Evolutionary conservation across 495 filamentous ascomycete genomes (phyloP), one percentile per base, ranked within the genome.

Genomic region (Talaromyces liani): DNA sequence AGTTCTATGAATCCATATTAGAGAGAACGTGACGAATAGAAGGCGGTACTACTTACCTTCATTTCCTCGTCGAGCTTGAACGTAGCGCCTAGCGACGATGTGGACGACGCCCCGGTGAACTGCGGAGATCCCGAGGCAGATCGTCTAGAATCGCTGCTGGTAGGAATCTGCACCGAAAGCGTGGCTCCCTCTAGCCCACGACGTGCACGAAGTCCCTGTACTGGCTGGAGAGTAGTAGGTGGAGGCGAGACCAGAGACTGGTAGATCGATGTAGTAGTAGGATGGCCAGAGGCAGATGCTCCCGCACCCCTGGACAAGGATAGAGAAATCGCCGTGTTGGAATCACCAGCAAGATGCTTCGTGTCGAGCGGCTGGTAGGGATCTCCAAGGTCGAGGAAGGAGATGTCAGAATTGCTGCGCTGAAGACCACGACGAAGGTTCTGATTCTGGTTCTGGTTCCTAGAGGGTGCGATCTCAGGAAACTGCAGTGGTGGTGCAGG

Each of bases 1-100:
- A 49, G 45, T 49, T 20, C 45, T 49, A 49, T 49, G 6, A 49
- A 4, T 22, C 1, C 9, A 18, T 18, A 6, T 49, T 49, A 49
- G n/a, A 49, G 4, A 20, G 6, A 1, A 20, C 2, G 6, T 9
- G n/a, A 49, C 8, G 6, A 20, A 49, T n/a, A 4, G 45, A 7
- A 49, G 1, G 45, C n/a, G 7, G 7, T 2, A 18, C 0, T n/a
- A 24, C 18, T 47, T 16, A 60, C 36, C 24, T 45, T 41, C 25
- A 60, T 9, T 16, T 60, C 58, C 39, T 60, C 58, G 16, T 60
- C 58, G 3, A 60, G 33, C 24, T 20, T 4, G 12, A 60, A 60
- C 5, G 39, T 36, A 10, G 20, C 58, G 14, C 58, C 58, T 16
- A 22, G 34, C n/a, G 58, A 60, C 24, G 58, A 47, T n/a, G 27